Conservation (phyloP, 345 rosid species). For the Lepidium aucheri region DNA sequence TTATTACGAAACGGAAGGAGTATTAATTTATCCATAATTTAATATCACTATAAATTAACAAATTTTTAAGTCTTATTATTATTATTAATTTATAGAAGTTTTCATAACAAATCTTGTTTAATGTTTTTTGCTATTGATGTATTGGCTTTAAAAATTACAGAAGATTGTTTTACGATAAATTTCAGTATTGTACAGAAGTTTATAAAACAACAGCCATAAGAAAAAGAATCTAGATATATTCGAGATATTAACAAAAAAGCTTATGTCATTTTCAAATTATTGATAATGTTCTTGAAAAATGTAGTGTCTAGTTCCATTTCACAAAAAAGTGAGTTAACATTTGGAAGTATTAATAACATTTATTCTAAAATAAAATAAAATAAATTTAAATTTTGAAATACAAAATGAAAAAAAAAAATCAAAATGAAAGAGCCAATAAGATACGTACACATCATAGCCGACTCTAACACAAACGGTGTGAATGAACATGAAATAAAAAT, state of each 20-base stretch:
- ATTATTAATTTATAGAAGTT: too few species aligned
- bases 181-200: background rate
- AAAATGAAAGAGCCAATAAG: background rate
- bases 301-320: background rate
- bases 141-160: too few species aligned
- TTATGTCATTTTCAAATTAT: constrained; percentile 3
- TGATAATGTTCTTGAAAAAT: background rate
- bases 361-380: background rate
- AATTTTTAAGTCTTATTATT: too few species aligned
- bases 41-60: too few species aligned
- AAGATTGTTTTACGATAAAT: background rate
- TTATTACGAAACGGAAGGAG: too few species aligned
- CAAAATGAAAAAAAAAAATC: background rate
- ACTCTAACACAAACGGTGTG: constrained; percentile 26
- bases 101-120: too few species aligned
- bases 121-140: too few species aligned
- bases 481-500: background rate
- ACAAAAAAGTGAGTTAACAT: background rate
- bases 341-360: background rate
- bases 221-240: background rate
- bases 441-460: constrained; percentile 21
- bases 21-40: too few species aligned
- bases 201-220: background rate
- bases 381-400: constrained; percentile 8
- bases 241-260: background rate